A percentile compares a stretch with the other conserved stretches of the same genome.
phyloP scores from a whole-genome alignment of 2,329 filamentous ascomycete genomes.

The Microdochium paspali region DNA sequence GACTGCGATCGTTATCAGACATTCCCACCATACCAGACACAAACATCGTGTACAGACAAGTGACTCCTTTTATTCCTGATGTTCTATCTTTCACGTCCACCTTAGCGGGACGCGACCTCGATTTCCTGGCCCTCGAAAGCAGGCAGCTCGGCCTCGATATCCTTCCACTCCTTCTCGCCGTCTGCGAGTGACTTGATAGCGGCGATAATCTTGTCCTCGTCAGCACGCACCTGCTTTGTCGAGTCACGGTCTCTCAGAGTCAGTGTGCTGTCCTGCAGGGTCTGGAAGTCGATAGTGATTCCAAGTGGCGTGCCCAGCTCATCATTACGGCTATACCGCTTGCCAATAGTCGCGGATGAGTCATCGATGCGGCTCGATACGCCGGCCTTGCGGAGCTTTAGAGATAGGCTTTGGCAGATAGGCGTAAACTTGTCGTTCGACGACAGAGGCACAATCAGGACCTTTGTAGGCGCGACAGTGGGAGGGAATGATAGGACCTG shows the following conservation, averaged over 20 bases:
- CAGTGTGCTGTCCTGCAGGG: constrained; percentile 74
- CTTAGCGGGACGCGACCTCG: constrained; percentile 21
- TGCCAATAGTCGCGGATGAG: constrained; percentile 85
- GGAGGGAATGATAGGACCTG: constrained; percentile 65
- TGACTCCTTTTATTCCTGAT: neutral
- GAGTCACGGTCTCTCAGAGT: constrained; percentile 87
- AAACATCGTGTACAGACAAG: too few relatives aligned
- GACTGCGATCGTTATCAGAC: too few relatives aligned
- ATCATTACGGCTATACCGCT: constrained; percentile 90
- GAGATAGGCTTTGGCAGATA: constrained; percentile 62
- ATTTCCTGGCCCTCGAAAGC: constrained; percentile 72
- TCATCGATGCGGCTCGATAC: constrained; percentile 84
- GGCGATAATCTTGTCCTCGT: constrained; percentile 67
- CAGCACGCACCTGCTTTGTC: constrained; percentile 81
- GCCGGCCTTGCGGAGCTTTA: constrained; percentile 65
- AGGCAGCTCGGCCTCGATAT: constrained; percentile 70
- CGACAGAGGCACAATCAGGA: constrained; percentile 83
- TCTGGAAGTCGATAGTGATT: constrained; percentile 94
- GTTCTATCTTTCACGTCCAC: neutral
- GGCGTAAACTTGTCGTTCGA: constrained; percentile 72
- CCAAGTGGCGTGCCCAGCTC: constrained; percentile 91
- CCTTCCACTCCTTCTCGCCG: constrained; percentile 48
- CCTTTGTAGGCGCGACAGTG: constrained; percentile 84
- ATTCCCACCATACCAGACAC: too few relatives aligned
- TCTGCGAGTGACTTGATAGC: constrained; percentile 48